phyloP scores from a whole-genome alignment of 768 basidiomycete species.

The Termitomyces sp. region DNA sequence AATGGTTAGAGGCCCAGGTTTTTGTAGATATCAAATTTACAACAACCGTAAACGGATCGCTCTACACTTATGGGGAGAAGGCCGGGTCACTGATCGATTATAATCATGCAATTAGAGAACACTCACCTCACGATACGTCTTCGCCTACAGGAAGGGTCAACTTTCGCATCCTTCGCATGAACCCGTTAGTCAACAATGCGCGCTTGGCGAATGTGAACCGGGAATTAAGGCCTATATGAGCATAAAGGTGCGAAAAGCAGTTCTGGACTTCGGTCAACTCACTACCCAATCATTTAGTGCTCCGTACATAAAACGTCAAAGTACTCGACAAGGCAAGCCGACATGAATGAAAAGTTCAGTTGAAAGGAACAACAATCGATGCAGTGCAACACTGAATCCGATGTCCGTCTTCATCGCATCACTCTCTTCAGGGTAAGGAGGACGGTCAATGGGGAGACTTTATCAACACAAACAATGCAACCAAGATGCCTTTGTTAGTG shows the following conservation, averaged over 20 bases:
- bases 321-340: conserved; percentile 5
- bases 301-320: conserved; percentile 17
- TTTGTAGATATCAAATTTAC: conserved; percentile 19
- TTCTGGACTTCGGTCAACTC: conserved; percentile 15
- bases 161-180: conserved; percentile 11
- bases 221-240: conserved; percentile 16
- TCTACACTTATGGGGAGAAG: conserved; percentile 21
- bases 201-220: conserved; percentile 10
- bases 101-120: conserved; percentile 12
- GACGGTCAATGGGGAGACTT: not conserved
- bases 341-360: conserved; percentile 10
- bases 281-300: conserved; percentile 14
- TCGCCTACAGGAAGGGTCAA: conserved; percentile 8
- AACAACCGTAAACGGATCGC: conserved; percentile 19
- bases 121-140: conserved; percentile 6
- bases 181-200: conserved; percentile 10
- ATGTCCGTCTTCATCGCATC: conserved; percentile 18
- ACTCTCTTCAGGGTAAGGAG: conserved; percentile 9
- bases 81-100: conserved; percentile 17
- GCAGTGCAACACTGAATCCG: conserved; percentile 1
- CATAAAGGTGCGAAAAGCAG: conserved; percentile 6
- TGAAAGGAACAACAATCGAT: conserved; percentile 6
- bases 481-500: not conserved
- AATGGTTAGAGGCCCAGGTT: conserved; percentile 30
- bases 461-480: not conserved